These are phyloP conservation scores for Manihot esculenta DNA, from an alignment of 441 rosid species.

Conservation along the genomic window DNA sequence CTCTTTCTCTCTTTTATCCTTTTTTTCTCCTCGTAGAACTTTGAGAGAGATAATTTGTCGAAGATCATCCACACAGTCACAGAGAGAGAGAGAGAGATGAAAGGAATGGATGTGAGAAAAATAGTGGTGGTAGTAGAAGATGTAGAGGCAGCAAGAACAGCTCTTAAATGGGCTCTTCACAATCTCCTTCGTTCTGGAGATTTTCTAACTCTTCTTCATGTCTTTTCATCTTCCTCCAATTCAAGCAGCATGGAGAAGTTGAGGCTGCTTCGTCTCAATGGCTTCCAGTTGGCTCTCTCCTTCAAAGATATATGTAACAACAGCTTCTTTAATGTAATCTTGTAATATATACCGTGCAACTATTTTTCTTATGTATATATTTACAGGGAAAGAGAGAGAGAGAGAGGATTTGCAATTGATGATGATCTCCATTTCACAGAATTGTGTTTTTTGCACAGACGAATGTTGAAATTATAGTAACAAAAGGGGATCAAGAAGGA, in stretches of 20 bases:
- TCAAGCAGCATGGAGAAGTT: conserved; percentile 44
- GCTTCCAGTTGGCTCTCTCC: conserved; percentile 71
- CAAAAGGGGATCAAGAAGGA: conserved; percentile 82
- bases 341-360: background rate
- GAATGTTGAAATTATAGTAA: conserved; percentile 73
- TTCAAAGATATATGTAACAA: conserved; percentile 70
- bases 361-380: no score
- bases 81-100: background rate
- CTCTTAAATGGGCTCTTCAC: conserved; percentile 77
- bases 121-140: conserved; percentile 82
- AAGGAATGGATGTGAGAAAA: conserved; percentile 45
- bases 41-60: background rate
- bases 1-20: no score
- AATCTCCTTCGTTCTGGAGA: conserved; percentile 69
- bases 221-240: conserved; percentile 43
- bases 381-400: background rate
- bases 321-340: conserved; percentile 62
- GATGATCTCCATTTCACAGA: no score
- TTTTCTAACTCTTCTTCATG: conserved; percentile 70
- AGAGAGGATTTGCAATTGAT: no score
- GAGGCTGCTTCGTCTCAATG: conserved; percentile 58
- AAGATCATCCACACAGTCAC: background rate
- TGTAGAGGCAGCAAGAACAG: conserved; percentile 62
- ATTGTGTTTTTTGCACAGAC: conserved; percentile 17
- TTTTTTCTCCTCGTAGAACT: no score